Percentiles rank a stretch among this genome's conserved stretches.
phyloP scores from a whole-genome alignment of 73 alveolate species.

The Paramecium biaurelia region DNA sequence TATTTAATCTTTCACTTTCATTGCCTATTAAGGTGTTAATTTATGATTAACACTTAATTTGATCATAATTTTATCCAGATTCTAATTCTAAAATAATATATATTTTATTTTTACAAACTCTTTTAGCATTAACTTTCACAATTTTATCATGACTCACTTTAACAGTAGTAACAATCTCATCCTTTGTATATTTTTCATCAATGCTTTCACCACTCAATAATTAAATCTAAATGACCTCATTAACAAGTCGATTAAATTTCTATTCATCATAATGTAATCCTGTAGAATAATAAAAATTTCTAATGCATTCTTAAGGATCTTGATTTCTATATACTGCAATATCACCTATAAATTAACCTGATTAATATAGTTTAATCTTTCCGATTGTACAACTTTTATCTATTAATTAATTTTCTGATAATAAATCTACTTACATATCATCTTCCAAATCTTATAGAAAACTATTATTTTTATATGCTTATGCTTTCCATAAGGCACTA shows the following conservation, averaged over 20 bases:
- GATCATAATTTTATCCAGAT: neutral
- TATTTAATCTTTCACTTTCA: neutral
- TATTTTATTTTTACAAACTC: conserved; percentile 13
- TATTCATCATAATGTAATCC: conserved; percentile 11
- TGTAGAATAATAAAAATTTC: neutral
- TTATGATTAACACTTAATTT: neutral
- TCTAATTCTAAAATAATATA: neutral
- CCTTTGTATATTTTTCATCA: neutral
- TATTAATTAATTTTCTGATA: neutral
- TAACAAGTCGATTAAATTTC: neutral
- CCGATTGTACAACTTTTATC: neutral
- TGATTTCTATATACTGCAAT: neutral
- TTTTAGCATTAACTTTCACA: neutral
- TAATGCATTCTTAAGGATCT: neutral
- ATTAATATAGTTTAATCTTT: neutral
- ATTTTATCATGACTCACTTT: conserved; percentile 15
- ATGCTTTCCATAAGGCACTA: conserved; percentile 10
- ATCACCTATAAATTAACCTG: neutral
- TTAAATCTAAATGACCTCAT: neutral
- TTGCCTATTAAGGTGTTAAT: neutral
- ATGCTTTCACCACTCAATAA: neutral
- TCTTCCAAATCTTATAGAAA: neutral
- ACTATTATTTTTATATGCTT: neutral
- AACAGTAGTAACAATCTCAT: neutral
- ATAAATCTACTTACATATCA: neutral